phyloP scores from a whole-genome alignment of 2,329 filamentous ascomycete species.

The Exserohilum rostratum region DNA sequence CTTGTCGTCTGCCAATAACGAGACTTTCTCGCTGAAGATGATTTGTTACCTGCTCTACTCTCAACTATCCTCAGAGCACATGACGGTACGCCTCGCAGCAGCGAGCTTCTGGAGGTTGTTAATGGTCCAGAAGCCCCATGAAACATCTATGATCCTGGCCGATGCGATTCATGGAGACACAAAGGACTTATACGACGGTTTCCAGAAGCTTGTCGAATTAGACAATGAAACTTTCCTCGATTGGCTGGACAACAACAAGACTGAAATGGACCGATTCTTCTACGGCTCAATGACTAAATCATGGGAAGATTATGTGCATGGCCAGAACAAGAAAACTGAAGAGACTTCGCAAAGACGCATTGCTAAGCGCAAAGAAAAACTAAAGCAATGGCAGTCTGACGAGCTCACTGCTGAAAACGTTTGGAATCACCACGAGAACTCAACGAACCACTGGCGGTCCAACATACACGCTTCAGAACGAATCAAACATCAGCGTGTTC shows the following conservation, averaged over 20 bases:
- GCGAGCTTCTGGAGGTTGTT: slow-evolving; percentile 90
- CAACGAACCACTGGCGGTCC: slow-evolving; percentile 89
- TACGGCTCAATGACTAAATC: slow-evolving; percentile 77
- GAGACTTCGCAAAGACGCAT: slow-evolving; percentile 75
- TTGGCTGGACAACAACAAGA: slow-evolving; percentile 85
- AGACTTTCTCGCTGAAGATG: slow-evolving; percentile 81
- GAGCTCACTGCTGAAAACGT: slow-evolving; percentile 71
- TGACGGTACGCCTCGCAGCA: slow-evolving; percentile 73
- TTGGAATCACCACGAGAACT: slow-evolving; percentile 81
- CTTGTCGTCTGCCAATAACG: slow-evolving; percentile 74
- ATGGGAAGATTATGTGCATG: slow-evolving; percentile 86
- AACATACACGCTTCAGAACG: slow-evolving; percentile 94
- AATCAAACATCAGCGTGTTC: slow-evolving; percentile 83
- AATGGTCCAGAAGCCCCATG: slow-evolving; percentile 88
- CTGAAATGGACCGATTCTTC: slow-evolving; percentile 81
- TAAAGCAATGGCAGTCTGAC: slow-evolving; percentile 79
- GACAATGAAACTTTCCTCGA: slow-evolving; percentile 86
- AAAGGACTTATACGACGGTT: slow-evolving; percentile 72
- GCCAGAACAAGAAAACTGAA: slow-evolving; percentile 80
- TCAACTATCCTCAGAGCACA: slow-evolving; percentile 76
- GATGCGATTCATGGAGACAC: slow-evolving; percentile 75
- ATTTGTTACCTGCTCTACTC: slow-evolving; percentile 93
- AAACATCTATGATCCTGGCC: slow-evolving; percentile 75
- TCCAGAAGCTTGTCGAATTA: slow-evolving; percentile 82
- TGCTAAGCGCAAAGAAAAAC: slow-evolving; percentile 77